Percentiles rank a stretch among this genome's conserved stretches.
Evolutionary conservation across 768 basidiomycete species (phyloP).

Genomic region (Rubroboletus pulcherrimus): DNA sequence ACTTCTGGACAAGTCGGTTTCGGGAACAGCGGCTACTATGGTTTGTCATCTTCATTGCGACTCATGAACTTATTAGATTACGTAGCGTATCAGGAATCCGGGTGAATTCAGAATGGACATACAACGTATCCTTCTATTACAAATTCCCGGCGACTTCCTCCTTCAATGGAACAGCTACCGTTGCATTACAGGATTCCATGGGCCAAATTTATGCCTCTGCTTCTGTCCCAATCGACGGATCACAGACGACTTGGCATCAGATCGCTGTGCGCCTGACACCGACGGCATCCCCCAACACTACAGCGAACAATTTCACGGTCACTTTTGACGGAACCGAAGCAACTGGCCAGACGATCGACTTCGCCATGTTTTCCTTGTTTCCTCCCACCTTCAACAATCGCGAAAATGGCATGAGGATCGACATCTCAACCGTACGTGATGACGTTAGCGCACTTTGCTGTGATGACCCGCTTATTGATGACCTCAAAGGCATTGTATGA

Average conservation of each 20-base stretch:
- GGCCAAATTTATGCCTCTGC: constrained; percentile 42
- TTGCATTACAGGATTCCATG: constrained; percentile 42
- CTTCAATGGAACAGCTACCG: constrained; percentile 38
- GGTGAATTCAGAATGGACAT: constrained; percentile 45
- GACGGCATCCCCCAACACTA: constrained; percentile 34
- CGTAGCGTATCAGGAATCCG: constrained; percentile 43
- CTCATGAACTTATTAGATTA: background rate
- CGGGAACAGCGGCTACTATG: constrained; percentile 54
- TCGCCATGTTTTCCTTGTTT: constrained; percentile 59
- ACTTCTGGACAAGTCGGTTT: constrained; percentile 43
- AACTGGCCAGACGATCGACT: constrained; percentile 45
- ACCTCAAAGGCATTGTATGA: constrained; percentile 43
- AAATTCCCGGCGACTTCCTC: constrained; percentile 39
- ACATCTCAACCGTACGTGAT: constrained; percentile 47
- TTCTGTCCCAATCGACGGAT: constrained; percentile 35
- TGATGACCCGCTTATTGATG: background rate
- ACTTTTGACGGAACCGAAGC: constrained; percentile 42
- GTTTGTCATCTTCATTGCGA: constrained; percentile 25
- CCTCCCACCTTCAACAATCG: constrained; percentile 63
- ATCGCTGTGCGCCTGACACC: constrained; percentile 42
- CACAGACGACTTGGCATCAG: constrained; percentile 48
- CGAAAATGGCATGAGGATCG: constrained; percentile 57
- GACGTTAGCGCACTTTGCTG: background rate
- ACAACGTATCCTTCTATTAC: constrained; percentile 58
- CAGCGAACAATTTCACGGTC: constrained; percentile 49